These are phyloP conservation scores for Blepharisma undulans DNA, from an alignment of 169 alveolate genomes.

Conservation along the genomic window DNA sequence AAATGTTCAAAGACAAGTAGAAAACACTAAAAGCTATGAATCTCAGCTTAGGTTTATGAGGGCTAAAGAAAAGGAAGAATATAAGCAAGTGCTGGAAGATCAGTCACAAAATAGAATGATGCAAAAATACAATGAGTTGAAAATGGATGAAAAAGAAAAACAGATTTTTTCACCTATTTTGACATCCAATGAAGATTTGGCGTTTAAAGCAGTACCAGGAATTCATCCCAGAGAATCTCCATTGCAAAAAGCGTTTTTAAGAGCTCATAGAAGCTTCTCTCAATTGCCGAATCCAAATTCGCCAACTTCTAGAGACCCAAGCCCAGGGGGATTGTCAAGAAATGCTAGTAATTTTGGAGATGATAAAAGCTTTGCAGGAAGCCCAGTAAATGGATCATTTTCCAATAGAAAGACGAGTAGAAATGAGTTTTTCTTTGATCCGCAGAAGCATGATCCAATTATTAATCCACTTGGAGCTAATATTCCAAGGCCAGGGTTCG, in stretches of 20 bases:
- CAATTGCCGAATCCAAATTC: not conserved
- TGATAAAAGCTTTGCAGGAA: not conserved
- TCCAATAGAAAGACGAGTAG: not conserved
- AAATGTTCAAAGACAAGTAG: not conserved
- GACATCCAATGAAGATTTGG: not conserved
- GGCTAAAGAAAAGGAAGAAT: not conserved
- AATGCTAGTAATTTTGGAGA: not conserved
- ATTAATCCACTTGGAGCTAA: not conserved
- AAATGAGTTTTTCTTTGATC: not conserved
- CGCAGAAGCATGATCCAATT: not conserved
- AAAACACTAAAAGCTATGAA: not conserved
- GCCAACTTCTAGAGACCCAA: not conserved
- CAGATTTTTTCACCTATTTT: not conserved
- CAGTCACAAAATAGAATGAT: not conserved
- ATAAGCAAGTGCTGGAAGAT: not conserved
- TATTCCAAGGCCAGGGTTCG: not conserved
- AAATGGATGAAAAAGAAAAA: not conserved
- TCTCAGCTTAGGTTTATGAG: not conserved
- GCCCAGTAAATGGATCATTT: not conserved
- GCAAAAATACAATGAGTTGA: not conserved
- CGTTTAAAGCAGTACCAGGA: conserved; percentile 13
- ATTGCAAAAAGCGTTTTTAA: not conserved
- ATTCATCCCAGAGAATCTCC: conserved; percentile 24
- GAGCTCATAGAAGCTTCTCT: conserved; percentile 1
- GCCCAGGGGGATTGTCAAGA: not conserved